Evolutionary conservation across 768 basidiomycete genomes (phyloP), one percentile per base, ranked within the genome.

Genomic region (Psilocybe subaeruginosa): DNA sequence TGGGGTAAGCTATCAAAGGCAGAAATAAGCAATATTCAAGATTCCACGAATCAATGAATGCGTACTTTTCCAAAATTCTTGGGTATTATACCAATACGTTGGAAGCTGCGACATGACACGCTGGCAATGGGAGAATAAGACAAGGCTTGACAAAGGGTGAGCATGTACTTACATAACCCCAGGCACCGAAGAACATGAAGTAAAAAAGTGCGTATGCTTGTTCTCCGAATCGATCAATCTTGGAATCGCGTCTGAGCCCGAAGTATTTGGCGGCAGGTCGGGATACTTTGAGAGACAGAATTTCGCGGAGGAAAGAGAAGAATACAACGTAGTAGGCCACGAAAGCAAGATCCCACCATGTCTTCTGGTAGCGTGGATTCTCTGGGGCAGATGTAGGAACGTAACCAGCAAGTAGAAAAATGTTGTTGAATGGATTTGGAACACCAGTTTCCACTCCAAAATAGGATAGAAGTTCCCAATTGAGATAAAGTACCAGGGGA

Each of bases 191-290:
- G 63, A 86, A 58, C 1, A 78, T 66, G 66, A 93, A 96, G 74
- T 99, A 99, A 12, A 92, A 64, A 48, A 92, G 54, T 0, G 95
- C 92, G 73, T 99, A 97, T 0, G 85, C 87, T 70, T 97, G 97
- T 76, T 99, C 97, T 17, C 88, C 92, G 69, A 98, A 98, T 37
- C 97, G 80, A 57, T 88, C 85, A 12, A 95, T 73, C 73, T 96
- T 97, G 23, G 71, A 70, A 60, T 76, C 73, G 63, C 81, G 86
- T 68, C 78, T 83, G 52, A 99, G 83, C 2, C 95, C 91, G 58
- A 90, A 87, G 60, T 81, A 79, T 35, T 78, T 82, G 0, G 90
- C 95, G 39, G 95, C 64, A 1, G 91, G 92, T 23, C 78, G 77
- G 47, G 87, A 85, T 9, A 93, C 37, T 58, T 83, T 84, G 68